Evolutionary conservation across 192 early-diverging fungal species (phyloP), one percentile per base, ranked within the genome.

Genomic region (Coemansia sp.): DNA sequence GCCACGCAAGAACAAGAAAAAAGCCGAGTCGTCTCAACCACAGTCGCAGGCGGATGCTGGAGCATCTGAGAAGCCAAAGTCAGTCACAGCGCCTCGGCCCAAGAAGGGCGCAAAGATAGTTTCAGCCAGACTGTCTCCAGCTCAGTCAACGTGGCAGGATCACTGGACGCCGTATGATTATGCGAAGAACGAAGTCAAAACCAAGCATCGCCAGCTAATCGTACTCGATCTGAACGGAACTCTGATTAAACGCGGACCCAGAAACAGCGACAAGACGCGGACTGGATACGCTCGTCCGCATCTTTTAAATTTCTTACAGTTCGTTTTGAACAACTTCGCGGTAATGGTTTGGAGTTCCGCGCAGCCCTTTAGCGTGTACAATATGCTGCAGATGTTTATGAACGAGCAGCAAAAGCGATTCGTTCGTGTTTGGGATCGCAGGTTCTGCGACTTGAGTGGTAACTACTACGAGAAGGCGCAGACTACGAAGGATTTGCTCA

Each of bases 291-390:
- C 71, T 1, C 86, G 92, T 4, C 92, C 92, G 0, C 66, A 83
- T 65, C 68, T 89, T 16, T 22, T 44, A 0, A 55, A 77, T 4
- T 92, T 93, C 66, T 67, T 92, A 36, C 33, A 74, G 10, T 92
- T 88, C 74, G 65, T 88, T 0, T 79, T 89, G 44, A 59, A 73
- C 6, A 68, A 86, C 65, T 93, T 88, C 85, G 74, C 78, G 3
- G 91, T 93, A 20, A 90, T 92, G 88, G 73, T 93, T 6, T 93
- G 92, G 92, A 90, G 89, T 61, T 90, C 90, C 8, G 90, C 92
- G 0, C 82, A 86, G 20, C 79, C 78, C 2, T 24, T 38, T 1
- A 92, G 82, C 44, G 88, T 93, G 1, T 18, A 76, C 5, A 80
- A 68, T 13, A 92, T 92, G 90, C 44, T 90, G n/a, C 40, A 61